Evolutionary conservation across 352 stramenopile species (phyloP).

Genomic region (Pilasporangium apinafurcum): DNA sequence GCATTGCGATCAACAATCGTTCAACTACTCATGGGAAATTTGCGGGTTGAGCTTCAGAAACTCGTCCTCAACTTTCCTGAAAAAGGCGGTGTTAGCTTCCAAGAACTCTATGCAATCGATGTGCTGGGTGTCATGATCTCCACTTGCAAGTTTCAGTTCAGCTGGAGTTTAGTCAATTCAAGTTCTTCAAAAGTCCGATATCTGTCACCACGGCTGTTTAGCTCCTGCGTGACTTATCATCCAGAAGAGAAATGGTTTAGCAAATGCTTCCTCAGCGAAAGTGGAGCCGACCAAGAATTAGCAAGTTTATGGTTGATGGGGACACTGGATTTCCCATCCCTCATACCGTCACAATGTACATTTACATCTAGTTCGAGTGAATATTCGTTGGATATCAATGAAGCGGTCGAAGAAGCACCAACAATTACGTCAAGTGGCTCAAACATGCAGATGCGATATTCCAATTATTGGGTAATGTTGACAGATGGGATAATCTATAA

Average conservation of each 20-base stretch:
- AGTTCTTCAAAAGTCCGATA: conserved; percentile 35
- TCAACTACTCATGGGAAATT: conserved; percentile 17
- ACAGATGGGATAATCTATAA: conserved; percentile 63
- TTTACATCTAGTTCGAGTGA: conserved; percentile 1
- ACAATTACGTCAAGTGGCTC: neutral
- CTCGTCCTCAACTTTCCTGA: conserved; percentile 46
- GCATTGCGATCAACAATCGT: conserved; percentile 17
- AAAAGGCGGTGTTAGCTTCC: conserved; percentile 15
- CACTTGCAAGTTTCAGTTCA: conserved; percentile 51
- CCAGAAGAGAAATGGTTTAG: conserved; percentile 58
- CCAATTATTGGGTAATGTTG: conserved; percentile 64
- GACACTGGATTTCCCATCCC: conserved; percentile 50
- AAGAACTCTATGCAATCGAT: conserved; percentile 66
- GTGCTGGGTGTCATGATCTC: conserved; percentile 55
- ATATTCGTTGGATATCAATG: conserved; percentile 14
- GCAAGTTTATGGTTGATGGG: conserved; percentile 49
- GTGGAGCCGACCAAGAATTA: conserved; percentile 46
- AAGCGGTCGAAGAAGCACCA: neutral
- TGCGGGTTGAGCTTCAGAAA: conserved; percentile 42
- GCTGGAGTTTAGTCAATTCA: conserved; percentile 39
- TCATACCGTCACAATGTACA: conserved; percentile 11
- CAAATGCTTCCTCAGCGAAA: conserved; percentile 54
- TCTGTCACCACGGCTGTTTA: conserved; percentile 51
- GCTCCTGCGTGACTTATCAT: conserved; percentile 50
- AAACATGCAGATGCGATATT: conserved; percentile 19